Conservation (phyloP, 768 basidiomycete species). For the Pisolithus tinctorius region DNA sequence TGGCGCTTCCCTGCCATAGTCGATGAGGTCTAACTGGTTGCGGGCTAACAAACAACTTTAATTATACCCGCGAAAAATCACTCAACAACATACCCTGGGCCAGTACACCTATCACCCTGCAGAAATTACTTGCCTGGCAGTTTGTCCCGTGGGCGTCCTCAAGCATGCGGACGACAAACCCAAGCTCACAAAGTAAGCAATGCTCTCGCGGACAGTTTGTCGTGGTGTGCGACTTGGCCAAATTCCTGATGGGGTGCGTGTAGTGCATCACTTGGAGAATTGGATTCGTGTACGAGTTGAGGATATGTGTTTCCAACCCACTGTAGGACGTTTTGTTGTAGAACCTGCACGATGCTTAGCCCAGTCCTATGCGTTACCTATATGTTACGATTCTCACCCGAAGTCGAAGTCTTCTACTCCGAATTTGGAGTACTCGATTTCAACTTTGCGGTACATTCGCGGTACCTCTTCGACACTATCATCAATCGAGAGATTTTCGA, state of each 20-base stretch:
- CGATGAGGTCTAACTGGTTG: conserved; percentile 83
- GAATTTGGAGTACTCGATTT: conserved; percentile 98
- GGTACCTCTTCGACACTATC: conserved; percentile 59
- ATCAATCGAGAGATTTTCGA: conserved; percentile 47
- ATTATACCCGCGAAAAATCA: too few species aligned
- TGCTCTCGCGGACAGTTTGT: conserved; percentile 85
- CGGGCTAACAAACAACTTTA: conserved; percentile 34
- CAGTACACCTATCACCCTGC: conserved; percentile 83
- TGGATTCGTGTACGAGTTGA: conserved; percentile 95
- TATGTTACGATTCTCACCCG: conserved; percentile 44
- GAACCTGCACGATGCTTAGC: conserved; percentile 45
- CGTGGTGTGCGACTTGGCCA: conserved; percentile 90
- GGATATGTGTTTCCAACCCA: conserved; percentile 93
- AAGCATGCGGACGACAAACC: conserved; percentile 91
- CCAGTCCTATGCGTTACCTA: not conserved
- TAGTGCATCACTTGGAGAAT: conserved; percentile 90
- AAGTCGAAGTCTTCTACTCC: conserved; percentile 99
- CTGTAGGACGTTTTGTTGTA: conserved; percentile 90
- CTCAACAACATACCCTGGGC: conserved; percentile 58
- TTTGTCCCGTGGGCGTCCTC: conserved; percentile 92
- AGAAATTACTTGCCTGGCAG: conserved; percentile 96
- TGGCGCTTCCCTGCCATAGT: conserved; percentile 72
- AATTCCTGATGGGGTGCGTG: conserved; percentile 60
- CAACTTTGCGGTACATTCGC: conserved; percentile 80
- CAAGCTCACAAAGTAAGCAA: conserved; percentile 91